Conservation (phyloP, 805 yeast genomes). For the Nakazawaea molendinolei region DNA sequence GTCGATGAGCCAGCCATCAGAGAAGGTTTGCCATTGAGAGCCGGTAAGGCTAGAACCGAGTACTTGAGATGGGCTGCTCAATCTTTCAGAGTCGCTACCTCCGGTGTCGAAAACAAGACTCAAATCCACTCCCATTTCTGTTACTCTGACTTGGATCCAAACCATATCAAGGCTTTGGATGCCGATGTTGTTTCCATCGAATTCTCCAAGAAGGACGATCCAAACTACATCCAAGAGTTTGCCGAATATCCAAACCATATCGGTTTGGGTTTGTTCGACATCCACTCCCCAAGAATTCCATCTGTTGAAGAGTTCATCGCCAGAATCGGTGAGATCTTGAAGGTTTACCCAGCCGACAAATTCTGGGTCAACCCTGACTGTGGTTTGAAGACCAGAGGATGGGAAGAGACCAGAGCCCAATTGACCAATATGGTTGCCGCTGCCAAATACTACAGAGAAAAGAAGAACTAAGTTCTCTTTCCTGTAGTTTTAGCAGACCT, state of each 20-base stretch:
- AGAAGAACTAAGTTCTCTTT: slow-evolving; percentile 9
- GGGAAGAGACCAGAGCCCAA: slow-evolving; percentile 95
- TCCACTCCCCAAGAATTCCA: slow-evolving; percentile 99
- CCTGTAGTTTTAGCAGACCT: background rate
- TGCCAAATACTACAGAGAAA: slow-evolving; percentile 89
- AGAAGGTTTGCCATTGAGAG: slow-evolving; percentile 99
- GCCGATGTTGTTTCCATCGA: slow-evolving; percentile 99
- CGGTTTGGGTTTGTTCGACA: slow-evolving; percentile 98
- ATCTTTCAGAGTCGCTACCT: slow-evolving; percentile 98
- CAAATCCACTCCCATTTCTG: slow-evolving; percentile 99
- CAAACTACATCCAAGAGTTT: slow-evolving; percentile 96
- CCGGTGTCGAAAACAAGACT: slow-evolving; percentile 91
- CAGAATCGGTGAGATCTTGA: slow-evolving; percentile 90
- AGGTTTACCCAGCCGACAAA: slow-evolving; percentile 95
- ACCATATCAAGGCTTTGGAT: slow-evolving; percentile 98
- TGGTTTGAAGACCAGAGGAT: slow-evolving; percentile 99
- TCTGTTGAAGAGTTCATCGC: slow-evolving; percentile 93
- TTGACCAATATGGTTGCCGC: slow-evolving; percentile 99
- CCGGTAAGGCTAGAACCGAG: slow-evolving; percentile 92
- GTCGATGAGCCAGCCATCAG: slow-evolving; percentile 99
- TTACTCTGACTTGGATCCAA: slow-evolving; percentile 99
- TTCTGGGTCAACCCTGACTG: slow-evolving; percentile 99
- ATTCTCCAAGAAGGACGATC: slow-evolving; percentile 99
- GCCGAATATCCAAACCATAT: slow-evolving; percentile 98
- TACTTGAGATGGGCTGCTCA: slow-evolving; percentile 99